Evolutionary conservation across 2,329 filamentous ascomycete genomes (phyloP).

Genomic region (Shiraia bambusicola): DNA sequence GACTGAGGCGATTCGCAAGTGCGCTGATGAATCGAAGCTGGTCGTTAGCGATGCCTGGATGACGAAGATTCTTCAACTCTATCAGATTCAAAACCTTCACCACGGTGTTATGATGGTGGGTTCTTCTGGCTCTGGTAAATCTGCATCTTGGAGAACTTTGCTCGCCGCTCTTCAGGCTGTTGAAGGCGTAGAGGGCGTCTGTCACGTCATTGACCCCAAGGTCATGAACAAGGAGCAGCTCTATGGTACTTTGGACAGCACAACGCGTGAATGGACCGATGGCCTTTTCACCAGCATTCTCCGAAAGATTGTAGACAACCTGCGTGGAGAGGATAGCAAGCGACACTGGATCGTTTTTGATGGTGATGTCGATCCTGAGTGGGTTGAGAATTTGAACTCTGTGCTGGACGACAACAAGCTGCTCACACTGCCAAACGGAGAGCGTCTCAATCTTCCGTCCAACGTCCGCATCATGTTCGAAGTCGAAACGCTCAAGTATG

Average conservation of each 20-base stretch:
- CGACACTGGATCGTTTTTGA: conserved; percentile 99
- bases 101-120: conserved; percentile 99
- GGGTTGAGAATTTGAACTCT: conserved; percentile 99
- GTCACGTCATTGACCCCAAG: conserved; percentile 97
- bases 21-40: conserved; percentile 81
- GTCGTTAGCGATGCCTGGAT: conserved; percentile 95
- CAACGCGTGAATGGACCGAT: conserved; percentile 98
- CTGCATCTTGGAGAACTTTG: conserved; percentile 88
- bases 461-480: conserved; percentile 99
- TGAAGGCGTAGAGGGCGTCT: conserved; percentile 90
- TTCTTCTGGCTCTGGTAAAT: conserved; percentile 96
- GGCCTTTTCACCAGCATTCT: conserved; percentile 97
- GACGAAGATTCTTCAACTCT: conserved; percentile 93
- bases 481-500: conserved; percentile 96
- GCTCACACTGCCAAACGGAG: conserved; percentile 93
- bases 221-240: conserved; percentile 99
- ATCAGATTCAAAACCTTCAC: conserved; percentile 96
- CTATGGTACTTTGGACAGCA: conserved; percentile 93
- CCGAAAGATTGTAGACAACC: conserved; percentile 96
- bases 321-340: conserved; percentile 94
- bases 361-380: conserved; percentile 97
- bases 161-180: conserved; percentile 88
- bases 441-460: conserved; percentile 88
- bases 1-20: conserved; percentile 75
- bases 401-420: conserved; percentile 99